phyloP scores from a whole-genome alignment of 1,284 basidiomycete species.

The Tilletia indica region DNA sequence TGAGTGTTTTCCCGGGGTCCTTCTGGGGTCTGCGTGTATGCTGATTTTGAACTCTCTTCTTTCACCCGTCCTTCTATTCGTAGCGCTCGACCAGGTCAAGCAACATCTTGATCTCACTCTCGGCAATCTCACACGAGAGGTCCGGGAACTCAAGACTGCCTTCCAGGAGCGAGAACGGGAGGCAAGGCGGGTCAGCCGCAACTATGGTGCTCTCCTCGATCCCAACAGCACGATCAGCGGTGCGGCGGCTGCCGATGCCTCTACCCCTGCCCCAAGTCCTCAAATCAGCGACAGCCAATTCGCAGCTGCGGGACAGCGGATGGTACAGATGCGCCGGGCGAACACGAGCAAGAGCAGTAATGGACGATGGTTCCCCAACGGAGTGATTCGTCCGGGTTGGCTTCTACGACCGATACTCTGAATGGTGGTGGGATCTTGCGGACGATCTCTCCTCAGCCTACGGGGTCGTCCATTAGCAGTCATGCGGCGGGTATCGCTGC shows the following conservation, averaged over 20 bases:
- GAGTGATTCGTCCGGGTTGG: background rate
- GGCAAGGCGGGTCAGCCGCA: conserved; percentile 1
- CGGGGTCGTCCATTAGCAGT: conserved; percentile 20
- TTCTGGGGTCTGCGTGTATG: background rate
- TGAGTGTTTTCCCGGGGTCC: conserved; percentile 59
- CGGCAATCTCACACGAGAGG: conserved; percentile 77
- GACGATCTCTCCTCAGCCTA: conserved; percentile 14
- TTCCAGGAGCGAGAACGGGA: conserved; percentile 59
- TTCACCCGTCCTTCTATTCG: background rate
- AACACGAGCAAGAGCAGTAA: conserved; percentile 24
- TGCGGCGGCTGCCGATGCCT: background rate
- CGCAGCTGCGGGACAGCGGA: conserved; percentile 46
- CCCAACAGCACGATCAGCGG: background rate
- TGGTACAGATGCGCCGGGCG: conserved; percentile 43
- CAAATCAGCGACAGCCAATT: conserved; percentile 52
- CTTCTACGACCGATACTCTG: background rate
- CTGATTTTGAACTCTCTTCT: background rate
- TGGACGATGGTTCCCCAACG: background rate
- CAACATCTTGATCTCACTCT: conserved; percentile 94
- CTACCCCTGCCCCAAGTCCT: background rate
- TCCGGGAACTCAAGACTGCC: conserved; percentile 79
- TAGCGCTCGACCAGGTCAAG: conserved; percentile 95
- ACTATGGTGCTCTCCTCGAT: conserved; percentile 7
- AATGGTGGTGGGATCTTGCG: conserved; percentile 1
- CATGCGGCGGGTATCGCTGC: conserved; percentile 63